These are phyloP conservation scores for Penicillium paradoxum DNA, from an alignment of 495 filamentous ascomycete species.

Conservation along the genomic window DNA sequence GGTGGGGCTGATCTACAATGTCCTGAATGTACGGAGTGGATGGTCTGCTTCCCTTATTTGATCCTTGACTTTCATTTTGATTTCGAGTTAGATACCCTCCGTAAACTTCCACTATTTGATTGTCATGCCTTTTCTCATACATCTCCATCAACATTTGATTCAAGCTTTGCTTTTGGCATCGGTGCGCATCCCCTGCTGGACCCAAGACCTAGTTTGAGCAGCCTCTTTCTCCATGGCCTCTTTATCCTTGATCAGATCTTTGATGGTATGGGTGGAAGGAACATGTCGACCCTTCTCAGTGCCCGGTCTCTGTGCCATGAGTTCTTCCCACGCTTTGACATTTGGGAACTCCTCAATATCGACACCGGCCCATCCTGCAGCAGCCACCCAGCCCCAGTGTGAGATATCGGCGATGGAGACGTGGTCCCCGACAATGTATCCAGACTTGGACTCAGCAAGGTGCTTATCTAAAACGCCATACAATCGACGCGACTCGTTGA, in stretches of 20 bases:
- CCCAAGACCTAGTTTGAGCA: slow-evolving; percentile 49
- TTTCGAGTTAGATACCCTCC: neutral
- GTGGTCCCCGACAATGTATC: slow-evolving; percentile 74
- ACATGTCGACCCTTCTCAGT: slow-evolving; percentile 77
- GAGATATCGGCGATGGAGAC: slow-evolving; percentile 82
- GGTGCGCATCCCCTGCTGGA: slow-evolving; percentile 58
- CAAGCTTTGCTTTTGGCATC: slow-evolving; percentile 45
- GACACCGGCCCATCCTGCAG: slow-evolving; percentile 65
- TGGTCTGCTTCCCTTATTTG: too few relatives aligned
- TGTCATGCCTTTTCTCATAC: too few relatives aligned
- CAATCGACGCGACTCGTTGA: slow-evolving; percentile 73
- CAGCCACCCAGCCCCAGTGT: slow-evolving; percentile 69
- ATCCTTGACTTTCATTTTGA: neutral
- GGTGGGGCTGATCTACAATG: neutral
- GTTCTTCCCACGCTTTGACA: slow-evolving; percentile 70
- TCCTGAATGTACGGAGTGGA: too few relatives aligned
- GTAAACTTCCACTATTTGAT: too few relatives aligned
- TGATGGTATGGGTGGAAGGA: slow-evolving; percentile 61
- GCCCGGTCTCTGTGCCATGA: slow-evolving; percentile 59
- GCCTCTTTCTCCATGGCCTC: slow-evolving; percentile 50
- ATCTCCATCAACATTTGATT: neutral
- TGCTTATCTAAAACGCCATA: slow-evolving; percentile 76
- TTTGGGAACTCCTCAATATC: slow-evolving; percentile 73
- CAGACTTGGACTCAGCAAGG: slow-evolving; percentile 56
- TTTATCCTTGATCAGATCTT: slow-evolving; percentile 52